Conservation (phyloP, 371 early-diverging fungal genomes). For the Apophysomyces variabilis region DNA sequence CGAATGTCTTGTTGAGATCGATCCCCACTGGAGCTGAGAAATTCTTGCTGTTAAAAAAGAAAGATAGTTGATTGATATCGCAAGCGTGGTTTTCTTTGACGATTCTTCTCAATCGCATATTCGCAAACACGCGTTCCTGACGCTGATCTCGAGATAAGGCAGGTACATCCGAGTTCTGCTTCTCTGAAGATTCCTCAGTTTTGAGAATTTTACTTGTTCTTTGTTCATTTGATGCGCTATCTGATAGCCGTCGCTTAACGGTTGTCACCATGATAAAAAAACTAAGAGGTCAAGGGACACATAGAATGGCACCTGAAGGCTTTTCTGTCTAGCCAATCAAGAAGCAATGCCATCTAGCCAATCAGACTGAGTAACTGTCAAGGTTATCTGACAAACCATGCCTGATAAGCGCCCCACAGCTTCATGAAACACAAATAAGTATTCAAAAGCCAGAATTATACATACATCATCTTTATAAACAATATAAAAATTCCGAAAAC, state of each 20-base stretch:
- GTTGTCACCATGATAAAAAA: conserved; percentile 17
- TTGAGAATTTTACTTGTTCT: not conserved
- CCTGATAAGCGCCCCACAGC: too few relatives aligned
- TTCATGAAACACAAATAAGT: not conserved
- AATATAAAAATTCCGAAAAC: too few relatives aligned
- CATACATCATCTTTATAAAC: too few relatives aligned
- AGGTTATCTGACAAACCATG: too few relatives aligned
- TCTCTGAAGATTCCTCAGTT: conserved; percentile 8
- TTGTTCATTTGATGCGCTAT: conserved; percentile 2
- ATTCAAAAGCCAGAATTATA: not conserved
- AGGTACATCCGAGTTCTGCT: conserved; percentile 8
- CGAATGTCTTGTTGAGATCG: conserved; percentile 63
- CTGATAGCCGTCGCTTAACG: conserved; percentile 22
- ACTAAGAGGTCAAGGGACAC: not conserved
- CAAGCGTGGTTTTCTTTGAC: conserved; percentile 86
- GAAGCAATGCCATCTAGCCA: not conserved
- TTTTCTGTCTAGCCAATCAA: not conserved
- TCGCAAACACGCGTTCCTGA: conserved; percentile 60
- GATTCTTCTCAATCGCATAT: conserved; percentile 79
- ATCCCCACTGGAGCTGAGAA: conserved; percentile 57
- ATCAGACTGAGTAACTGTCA: too few relatives aligned
- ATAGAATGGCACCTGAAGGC: not conserved
- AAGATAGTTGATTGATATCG: conserved; percentile 72
- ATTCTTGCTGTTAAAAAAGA: conserved; percentile 69
- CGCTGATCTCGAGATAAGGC: conserved; percentile 21